Base-by-base conservation (phyloP, 306 rosid species). In the Clitoria ternatea region DNA sequence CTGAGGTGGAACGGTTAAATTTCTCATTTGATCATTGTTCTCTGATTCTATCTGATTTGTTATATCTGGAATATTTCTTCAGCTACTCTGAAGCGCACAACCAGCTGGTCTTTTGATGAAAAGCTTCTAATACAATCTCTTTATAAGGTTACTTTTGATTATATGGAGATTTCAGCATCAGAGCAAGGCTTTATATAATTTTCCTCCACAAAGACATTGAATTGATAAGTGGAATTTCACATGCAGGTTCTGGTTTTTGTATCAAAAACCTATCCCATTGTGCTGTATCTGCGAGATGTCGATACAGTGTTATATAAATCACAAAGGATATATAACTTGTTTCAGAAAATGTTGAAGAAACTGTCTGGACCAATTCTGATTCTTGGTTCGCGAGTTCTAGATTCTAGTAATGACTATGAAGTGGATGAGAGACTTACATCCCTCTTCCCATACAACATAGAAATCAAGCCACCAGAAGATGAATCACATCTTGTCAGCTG, bases 61-160 rank as follows among this genome's bases (percentile, higher is more conserved):
- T 60, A n/a, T 36, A 23, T 30, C 19, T 32, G 29, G 55, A 29
- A 62, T 52, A 29, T 67, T 53, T 56, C 13, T 78, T 54, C 70
- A 95, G 97, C 75, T 69, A 74, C 89, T 72, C 82, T 83, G 70
- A 94, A 78, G 83, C 96, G 85, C 81, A 77, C 83, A 47, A 81
- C 80, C 81, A 91, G 97, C 81, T 95, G 96, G 99, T 83, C 95
- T 37, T 91, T 95, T 44, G 96, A 95, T 6, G 99, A 95, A 80
- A 91, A 76, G 73, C 89, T 95, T 73, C 87, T 95, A 47, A 80
- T 91, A 66, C 99, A 87, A 53, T 73, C 96, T 61, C 90, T 95
- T 35, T 89, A 89, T 79, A 91, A 85, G 91, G 99, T 91, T 62
- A n/a, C 12, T 29, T 24, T 48, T 15, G 36, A 44, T 37, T 15